Conservation (phyloP, 2,329 filamentous ascomycete genomes). For the Rhinocladiella mackenziei region DNA sequence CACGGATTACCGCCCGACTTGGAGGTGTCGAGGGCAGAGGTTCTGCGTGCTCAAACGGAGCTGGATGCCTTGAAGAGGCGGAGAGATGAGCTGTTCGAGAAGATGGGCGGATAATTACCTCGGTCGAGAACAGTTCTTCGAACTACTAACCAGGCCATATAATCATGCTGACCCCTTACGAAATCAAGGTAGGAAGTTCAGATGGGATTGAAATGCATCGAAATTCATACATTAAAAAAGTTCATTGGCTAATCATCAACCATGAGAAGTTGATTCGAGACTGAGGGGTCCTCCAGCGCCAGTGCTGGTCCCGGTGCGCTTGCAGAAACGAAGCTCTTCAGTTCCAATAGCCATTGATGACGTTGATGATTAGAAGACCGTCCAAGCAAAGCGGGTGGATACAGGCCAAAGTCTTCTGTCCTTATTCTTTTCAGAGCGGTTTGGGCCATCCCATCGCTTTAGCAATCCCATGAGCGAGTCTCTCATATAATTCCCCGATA, state of each 20-base stretch:
- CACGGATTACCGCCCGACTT: slow-evolving; percentile 68
- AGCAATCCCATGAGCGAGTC: too few species aligned
- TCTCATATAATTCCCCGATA: not conserved
- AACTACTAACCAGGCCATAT: not conserved
- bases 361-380: too few species aligned
- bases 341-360: too few species aligned
- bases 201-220: too few species aligned
- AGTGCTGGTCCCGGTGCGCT: not conserved
- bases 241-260: too few species aligned
- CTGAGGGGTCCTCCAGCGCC: not conserved
- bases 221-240: too few species aligned
- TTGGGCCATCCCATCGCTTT: too few species aligned
- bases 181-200: too few species aligned
- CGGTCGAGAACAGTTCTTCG: not conserved
- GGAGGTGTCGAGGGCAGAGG: slow-evolving; percentile 63
- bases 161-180: too few species aligned
- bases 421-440: not conserved
- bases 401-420: not conserved
- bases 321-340: too few species aligned
- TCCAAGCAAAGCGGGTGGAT: too few species aligned
- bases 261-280: too few species aligned
- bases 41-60: slow-evolving; percentile 64
- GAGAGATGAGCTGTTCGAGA: slow-evolving; percentile 74
- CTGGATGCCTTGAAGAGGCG: slow-evolving; percentile 58
- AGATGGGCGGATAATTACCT: slow-evolving; percentile 1